Conservation (phyloP, 345 rosid species). For the Gossypium sturtianum region DNA sequence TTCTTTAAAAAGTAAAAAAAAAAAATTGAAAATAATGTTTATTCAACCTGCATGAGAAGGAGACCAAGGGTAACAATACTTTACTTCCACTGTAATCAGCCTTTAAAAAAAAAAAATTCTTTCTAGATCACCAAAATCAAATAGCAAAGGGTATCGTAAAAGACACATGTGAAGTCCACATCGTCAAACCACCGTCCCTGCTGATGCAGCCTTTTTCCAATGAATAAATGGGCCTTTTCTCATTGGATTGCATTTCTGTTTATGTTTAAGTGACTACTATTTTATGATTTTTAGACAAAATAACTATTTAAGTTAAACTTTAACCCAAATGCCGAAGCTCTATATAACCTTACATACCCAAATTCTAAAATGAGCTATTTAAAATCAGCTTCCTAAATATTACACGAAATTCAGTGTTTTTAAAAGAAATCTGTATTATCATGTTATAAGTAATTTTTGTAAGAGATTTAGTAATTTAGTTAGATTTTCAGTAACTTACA, state of each 20-base stretch:
- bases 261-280: neutral
- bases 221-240: neutral
- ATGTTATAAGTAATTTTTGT: no score
- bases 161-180: neutral
- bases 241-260: neutral
- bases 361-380: no score
- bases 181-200: neutral
- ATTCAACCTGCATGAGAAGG: no score
- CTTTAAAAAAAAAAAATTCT: neutral
- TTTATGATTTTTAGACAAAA: neutral
- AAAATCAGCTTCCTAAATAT: no score
- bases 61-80: neutral
- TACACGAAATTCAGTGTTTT: no score
- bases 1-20: neutral
- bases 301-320: neutral
- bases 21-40: no score
- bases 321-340: neutral
- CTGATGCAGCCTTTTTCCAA: neutral
- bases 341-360: no score
- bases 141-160: neutral
- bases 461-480: no score
- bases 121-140: neutral
- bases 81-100: neutral
- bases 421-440: no score
- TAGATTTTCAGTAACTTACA: no score